Evolutionary conservation across 352 stramenopile species (phyloP).

Genomic region (Aphanomyces euteiches): DNA sequence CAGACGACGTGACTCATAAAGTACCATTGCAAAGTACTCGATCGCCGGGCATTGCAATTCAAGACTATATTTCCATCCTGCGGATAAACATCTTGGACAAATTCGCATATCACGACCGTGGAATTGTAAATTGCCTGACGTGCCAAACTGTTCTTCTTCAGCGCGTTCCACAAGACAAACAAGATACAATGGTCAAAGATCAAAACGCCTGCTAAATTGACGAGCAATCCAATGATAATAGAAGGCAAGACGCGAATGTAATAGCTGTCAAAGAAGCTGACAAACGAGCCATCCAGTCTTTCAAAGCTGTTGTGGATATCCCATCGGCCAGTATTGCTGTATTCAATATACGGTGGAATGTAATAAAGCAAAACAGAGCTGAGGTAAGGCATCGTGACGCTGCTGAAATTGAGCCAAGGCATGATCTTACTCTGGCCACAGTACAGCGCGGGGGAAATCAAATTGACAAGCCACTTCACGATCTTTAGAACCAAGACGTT

Average conservation of each 20-base stretch:
- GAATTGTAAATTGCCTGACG: slow-evolving; percentile 28
- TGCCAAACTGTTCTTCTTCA: slow-evolving; percentile 20
- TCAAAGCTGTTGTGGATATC: slow-evolving; percentile 17
- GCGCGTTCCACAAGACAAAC: background rate
- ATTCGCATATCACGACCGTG: slow-evolving; percentile 3
- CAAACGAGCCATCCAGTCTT: slow-evolving; percentile 6
- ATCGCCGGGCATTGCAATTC: slow-evolving; percentile 9
- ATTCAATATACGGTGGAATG: slow-evolving; percentile 24
- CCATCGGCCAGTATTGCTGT: slow-evolving; percentile 22
- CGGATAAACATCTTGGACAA: background rate
- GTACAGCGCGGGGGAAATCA: slow-evolving; percentile 9
- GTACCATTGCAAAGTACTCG: slow-evolving; percentile 28
- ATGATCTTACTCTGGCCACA: slow-evolving; percentile 21
- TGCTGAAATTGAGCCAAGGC: slow-evolving; percentile 16
- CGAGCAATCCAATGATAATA: background rate
- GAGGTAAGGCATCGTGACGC: slow-evolving; percentile 23
- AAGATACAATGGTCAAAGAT: slow-evolving; percentile 8
- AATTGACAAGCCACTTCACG: background rate
- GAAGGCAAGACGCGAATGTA: slow-evolving; percentile 12
- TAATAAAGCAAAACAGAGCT: slow-evolving; percentile 27
- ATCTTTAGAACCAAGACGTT: slow-evolving; percentile 25
- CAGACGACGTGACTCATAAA: slow-evolving; percentile 22
- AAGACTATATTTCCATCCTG: slow-evolving; percentile 3
- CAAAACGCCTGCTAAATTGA: background rate
- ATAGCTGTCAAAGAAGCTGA: slow-evolving; percentile 29